Base-by-base conservation (phyloP, 1,284 basidiomycete genomes). In the Earliella scabrosa region DNA sequence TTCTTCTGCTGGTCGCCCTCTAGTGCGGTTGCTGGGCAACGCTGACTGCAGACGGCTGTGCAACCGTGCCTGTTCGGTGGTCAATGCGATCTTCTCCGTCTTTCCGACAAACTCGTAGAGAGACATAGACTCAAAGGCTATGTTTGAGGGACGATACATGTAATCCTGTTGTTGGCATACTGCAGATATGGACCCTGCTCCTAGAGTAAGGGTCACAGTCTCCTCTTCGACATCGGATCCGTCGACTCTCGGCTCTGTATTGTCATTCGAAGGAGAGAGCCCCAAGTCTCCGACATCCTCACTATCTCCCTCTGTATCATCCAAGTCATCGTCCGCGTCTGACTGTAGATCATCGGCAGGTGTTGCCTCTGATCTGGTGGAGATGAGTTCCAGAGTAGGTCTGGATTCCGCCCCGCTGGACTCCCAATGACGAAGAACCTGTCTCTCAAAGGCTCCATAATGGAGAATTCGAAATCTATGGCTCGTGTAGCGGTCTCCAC, bases 101-200 rank as follows among this genome's bases (percentile, higher is more conserved):
- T 24, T 8, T 9, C 54, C 48, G 2, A 50, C 48, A 29, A 45
- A 50, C n/a, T 55, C 43, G 20, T 55, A 55, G 1, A 55, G 36
- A 5, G 14, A 40, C 29, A 55, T 20, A 3, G 11, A 5, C 0
- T 24, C 7, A 11, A 55, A 50, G 2, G 14, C 26, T 4, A 24
- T 29, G 16, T 8, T 50, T 27, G 8, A 2, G 3, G 43, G 47
- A 34, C 10, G 40, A 2, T 18, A 35, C 1, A 50, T 2, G 14
- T 54, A 54, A 20, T 54, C 52, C 6, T 54, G 40, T 13, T 32
- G 34, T 21, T 54, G 52, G 4, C 14, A 48, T n/a, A 14, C 13
- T 1, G 52, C 21, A 0, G 52, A 54, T 4, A 54, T 49, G 0
- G 39, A 20, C 5, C 45, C 52, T 0, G 2, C 2, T 0, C 20